Conservation (phyloP, 257 asterid species). For the Ocimum tenuiflorum region DNA sequence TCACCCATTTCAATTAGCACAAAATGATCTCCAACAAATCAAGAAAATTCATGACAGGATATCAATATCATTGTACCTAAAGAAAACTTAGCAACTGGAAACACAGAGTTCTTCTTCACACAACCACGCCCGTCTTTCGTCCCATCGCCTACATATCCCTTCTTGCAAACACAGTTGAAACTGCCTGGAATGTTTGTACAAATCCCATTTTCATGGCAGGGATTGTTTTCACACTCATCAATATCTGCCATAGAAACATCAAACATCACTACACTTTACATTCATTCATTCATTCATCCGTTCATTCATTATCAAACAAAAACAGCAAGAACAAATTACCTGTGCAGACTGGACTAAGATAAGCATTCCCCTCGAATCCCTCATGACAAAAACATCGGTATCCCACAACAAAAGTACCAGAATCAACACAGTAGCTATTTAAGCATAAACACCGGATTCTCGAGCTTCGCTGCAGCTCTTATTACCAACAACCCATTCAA, state of each 20-base stretch:
- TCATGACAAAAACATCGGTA: conserved; percentile 39
- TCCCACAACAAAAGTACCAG: conserved; percentile 33
- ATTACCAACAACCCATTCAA: conserved; percentile 55
- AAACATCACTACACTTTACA: too few species aligned
- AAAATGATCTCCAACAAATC: neutral
- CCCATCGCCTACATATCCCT: conserved; percentile 46
- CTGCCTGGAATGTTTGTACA: conserved; percentile 34
- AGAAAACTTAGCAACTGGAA: conserved; percentile 44
- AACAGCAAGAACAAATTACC: too few species aligned
- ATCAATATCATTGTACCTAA: too few species aligned
- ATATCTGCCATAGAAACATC: conserved; percentile 28
- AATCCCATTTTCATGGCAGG: conserved; percentile 31
- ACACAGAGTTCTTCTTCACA: conserved; percentile 15
- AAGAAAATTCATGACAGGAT: neutral
- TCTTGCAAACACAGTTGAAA: conserved; percentile 33
- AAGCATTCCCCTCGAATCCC: conserved; percentile 60
- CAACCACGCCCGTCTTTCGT: conserved; percentile 38
- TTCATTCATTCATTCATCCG: too few species aligned
- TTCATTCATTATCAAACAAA: too few species aligned
- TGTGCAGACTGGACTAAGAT: conserved; percentile 38
- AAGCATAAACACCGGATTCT: conserved; percentile 22
- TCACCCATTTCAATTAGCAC: neutral
- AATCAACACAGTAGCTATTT: conserved; percentile 41
- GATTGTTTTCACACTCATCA: conserved; percentile 41
- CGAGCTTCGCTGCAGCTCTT: conserved; percentile 29